Evolutionary conservation across 805 yeast species (phyloP), one percentile per base, ranked within the genome.

Genomic region (Lachancea sp.): DNA sequence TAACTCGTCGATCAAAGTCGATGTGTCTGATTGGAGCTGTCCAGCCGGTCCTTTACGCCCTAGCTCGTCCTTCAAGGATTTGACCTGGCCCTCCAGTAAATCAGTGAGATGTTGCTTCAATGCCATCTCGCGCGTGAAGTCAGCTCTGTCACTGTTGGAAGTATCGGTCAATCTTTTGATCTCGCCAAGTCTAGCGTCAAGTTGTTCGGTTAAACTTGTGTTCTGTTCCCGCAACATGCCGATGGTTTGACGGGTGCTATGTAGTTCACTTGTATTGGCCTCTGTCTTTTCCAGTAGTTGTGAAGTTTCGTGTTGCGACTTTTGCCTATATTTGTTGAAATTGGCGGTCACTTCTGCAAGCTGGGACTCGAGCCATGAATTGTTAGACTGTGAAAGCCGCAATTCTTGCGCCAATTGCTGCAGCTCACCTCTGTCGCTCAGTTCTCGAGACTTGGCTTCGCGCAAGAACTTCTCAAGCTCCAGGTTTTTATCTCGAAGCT

Each of bases 51-150:
- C 13, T 72, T 73, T 16, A 73, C 62, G 79, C 70, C 42, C 81
- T 82, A 2, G 74, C 41, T 81, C 79, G 44, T 82, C 68, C 15
- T 47, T 62, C 54, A 51, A 67, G 52, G 53, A 56, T 10, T 57
- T 47, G 40, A 76, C 46, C 45, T 69, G 61, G 18, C 57, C 51
- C 51, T 70, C 58, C 58, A 54, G 36, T 67, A 85, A 65, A 36
- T 75, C 78, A 4, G 78, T 67, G 32, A 81, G 62, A 41, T 84
- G 78, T 41, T 81, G 81, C 59, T 82, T 86, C 37, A 77, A 63
- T 2, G 77, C 60, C 64, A 81, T 73, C 56, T 82, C 89, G 27
- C 73, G 72, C 16, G 73, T 52, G 54, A 78, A 79, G 31, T 72
- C 75, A 30, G 72, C 77, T 50, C 78, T 73, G 32, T 71, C 70